Conservation (phyloP, 2,329 filamentous ascomycete species). For the Chrysoporthe deuterocubensis region DNA sequence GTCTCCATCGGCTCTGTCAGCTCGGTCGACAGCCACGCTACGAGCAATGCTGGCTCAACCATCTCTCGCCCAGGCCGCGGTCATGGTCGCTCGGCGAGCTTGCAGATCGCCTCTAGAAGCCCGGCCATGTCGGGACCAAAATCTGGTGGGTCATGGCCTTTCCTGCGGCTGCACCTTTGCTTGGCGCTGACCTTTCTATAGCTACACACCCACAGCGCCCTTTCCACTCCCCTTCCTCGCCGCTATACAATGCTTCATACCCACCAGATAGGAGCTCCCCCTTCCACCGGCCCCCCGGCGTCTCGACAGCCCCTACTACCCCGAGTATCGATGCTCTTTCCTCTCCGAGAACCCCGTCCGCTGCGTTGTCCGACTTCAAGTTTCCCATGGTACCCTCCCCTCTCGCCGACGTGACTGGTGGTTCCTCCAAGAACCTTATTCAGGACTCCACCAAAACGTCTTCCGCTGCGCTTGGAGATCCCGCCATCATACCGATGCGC, state of each 20-base stretch:
- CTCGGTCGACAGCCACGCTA: conserved; percentile 49
- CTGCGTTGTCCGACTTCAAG: conserved; percentile 58
- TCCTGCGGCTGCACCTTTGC: conserved; percentile 8
- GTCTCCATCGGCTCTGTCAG: conserved; percentile 71
- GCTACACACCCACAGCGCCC: conserved; percentile 49
- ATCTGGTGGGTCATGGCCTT: conserved; percentile 40
- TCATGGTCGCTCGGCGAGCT: conserved; percentile 78
- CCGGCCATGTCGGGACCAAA: conserved; percentile 49
- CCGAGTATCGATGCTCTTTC: conserved; percentile 42
- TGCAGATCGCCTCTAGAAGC: conserved; percentile 69
- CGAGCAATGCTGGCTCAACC: conserved; percentile 46
- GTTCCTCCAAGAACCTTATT: conserved; percentile 37
- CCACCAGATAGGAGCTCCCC: conserved; percentile 52
- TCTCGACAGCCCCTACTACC: conserved; percentile 51
- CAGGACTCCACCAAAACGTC: conserved; percentile 47
- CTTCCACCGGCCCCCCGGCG: conserved; percentile 43
- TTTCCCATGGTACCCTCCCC: conserved; percentile 57
- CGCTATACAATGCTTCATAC: conserved; percentile 60
- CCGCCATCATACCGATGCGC: conserved; percentile 43
- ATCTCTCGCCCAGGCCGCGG: conserved; percentile 58
- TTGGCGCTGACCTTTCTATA: conserved; percentile 29
- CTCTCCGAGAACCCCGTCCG: conserved; percentile 47
- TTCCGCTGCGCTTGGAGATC: conserved; percentile 39
- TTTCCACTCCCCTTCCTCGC: conserved; percentile 50
- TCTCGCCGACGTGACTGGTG: conserved; percentile 39